Evolutionary conservation across 2,329 filamentous ascomycete species (phyloP).

Genomic region (Neofusicoccum parvum): DNA sequence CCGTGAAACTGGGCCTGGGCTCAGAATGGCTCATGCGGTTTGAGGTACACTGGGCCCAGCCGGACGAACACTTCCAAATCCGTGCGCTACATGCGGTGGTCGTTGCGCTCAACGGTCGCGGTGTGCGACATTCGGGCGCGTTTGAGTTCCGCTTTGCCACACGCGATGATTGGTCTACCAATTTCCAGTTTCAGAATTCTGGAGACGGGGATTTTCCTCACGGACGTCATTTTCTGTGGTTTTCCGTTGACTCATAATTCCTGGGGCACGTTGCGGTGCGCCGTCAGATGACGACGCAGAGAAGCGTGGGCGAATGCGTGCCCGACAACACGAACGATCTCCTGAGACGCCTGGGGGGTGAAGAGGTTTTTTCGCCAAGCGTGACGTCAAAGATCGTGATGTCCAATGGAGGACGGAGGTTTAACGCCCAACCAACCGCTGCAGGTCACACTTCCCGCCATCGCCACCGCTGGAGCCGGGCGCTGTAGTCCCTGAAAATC

Average conservation of each 20-base stretch:
- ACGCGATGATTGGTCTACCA: constrained; percentile 7
- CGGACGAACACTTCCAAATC: constrained; percentile 10
- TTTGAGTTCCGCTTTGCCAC: background rate
- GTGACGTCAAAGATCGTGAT: constrained; percentile 15
- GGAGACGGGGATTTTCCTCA: constrained; percentile 4
- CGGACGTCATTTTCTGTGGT: background rate
- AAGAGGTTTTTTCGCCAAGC: background rate
- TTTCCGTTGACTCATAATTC: background rate
- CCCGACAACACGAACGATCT: background rate
- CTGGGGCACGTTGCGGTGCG: background rate
- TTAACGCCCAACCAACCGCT: constrained; percentile 4
- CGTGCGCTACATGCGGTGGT: constrained; percentile 1
- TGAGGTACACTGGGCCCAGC: background rate
- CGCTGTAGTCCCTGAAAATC: constrained; percentile 16
- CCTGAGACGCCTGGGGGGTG: background rate
- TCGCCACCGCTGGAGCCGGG: constrained; percentile 8
- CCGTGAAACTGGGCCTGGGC: constrained; percentile 1
- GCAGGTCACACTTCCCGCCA: constrained; percentile 7
- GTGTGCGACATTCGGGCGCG: constrained; percentile 2
- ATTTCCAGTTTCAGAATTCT: constrained; percentile 15
- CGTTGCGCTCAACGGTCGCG: constrained; percentile 5
- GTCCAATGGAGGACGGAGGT: constrained; percentile 8
- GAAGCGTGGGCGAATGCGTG: background rate
- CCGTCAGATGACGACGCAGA: constrained; percentile 5
- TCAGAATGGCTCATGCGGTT: background rate